Percentiles rank a stretch among this genome's conserved stretches.
Conservation (phyloP, 176 grass and related monocot species). For the Paspalum vaginatum region DNA sequence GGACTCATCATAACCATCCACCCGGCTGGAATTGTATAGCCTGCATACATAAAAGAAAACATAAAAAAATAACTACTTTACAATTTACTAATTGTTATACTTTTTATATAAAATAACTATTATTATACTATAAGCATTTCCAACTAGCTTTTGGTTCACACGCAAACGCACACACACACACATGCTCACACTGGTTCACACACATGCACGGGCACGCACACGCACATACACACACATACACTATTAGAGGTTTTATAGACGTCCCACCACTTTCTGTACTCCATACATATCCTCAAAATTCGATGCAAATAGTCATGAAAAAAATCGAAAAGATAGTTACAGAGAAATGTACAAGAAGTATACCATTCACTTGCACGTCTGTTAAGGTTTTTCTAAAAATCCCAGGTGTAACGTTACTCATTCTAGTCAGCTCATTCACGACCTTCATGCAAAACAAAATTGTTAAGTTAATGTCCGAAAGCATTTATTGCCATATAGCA, state of each 20-base stretch:
- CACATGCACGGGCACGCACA: no score
- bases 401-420: constrained; percentile 16
- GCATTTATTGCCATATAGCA: neutral
- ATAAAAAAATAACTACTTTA: neutral
- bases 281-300: no score
- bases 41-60: neutral
- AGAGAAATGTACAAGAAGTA: neutral
- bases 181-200: no score
- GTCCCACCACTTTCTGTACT: neutral
- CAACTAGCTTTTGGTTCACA: no score
- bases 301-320: neutral
- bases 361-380: constrained; percentile 33
- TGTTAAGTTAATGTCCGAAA: neutral
- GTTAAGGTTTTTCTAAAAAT: constrained; percentile 12
- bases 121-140: no score
- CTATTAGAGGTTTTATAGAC: no score
- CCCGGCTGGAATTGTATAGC: constrained; percentile 5
- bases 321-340: neutral
- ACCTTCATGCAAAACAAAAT: constrained; percentile 13
- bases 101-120: no score
- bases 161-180: no score
- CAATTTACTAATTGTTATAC: no score
- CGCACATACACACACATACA: no score
- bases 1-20: constrained; percentile 28
- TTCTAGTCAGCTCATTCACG: constrained; percentile 27